phyloP scores from a whole-genome alignment of 768 basidiomycete genomes.

The Lyophyllum semitale region DNA sequence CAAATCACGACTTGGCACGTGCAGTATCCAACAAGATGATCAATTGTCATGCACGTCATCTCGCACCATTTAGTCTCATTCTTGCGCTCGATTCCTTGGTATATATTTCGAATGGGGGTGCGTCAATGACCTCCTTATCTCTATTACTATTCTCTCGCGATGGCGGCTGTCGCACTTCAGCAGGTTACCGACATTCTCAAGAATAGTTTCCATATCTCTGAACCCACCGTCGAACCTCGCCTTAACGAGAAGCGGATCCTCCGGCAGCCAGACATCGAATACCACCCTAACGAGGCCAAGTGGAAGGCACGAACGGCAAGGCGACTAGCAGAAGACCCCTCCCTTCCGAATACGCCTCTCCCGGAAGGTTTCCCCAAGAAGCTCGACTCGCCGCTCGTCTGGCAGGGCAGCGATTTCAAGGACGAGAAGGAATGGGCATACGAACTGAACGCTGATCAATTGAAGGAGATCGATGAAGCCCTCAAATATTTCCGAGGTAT shows the following conservation, averaged over 20 bases:
- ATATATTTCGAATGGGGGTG: background rate
- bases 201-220: background rate
- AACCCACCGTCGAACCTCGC: background rate
- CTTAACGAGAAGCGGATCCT: background rate
- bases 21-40: background rate
- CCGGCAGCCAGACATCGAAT: conserved; percentile 37
- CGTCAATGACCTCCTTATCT: background rate
- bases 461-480: conserved; percentile 40
- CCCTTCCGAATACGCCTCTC: conserved; percentile 26
- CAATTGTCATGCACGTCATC: conserved; percentile 6
- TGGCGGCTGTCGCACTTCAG: conserved; percentile 12
- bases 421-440: conserved; percentile 42
- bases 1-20: background rate
- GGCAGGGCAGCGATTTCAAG: conserved; percentile 45
- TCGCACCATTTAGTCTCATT: conserved; percentile 6
- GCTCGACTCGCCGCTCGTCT: conserved; percentile 38
- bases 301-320: conserved; percentile 37
- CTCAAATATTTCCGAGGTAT: conserved; percentile 33
- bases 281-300: conserved; percentile 39
- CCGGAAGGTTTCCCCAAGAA: conserved; percentile 38
- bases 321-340: conserved; percentile 34
- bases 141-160: background rate
- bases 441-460: conserved; percentile 27
- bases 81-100: background rate
- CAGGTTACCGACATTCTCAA: conserved; percentile 6